Evolutionary conservation across 2,329 filamentous ascomycete species (phyloP), one percentile per base, ranked within the genome.

Genomic region (Xylaria sp.): DNA sequence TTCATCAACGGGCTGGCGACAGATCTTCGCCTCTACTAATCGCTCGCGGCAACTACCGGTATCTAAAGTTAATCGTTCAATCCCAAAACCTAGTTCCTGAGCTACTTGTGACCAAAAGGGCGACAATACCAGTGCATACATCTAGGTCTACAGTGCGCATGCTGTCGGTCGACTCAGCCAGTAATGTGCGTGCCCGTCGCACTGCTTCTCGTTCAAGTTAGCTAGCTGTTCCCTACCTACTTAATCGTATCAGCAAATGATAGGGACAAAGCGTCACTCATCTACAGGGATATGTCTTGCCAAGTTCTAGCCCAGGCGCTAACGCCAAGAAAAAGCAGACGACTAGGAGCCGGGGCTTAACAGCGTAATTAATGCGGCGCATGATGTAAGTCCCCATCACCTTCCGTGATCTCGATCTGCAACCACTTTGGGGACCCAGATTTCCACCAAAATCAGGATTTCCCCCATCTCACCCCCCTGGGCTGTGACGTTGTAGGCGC

Each of bases 401-500:
- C 42, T 38, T 55, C 47, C 40, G 31, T 47, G 43, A 67, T 66
- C 65, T 66, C 60, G 65, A 67, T 67, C 65, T 54, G 46, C 56
- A 52, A 51, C 38, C 61, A 53, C 55, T 62, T 40, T 37, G 52
- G 37, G 23, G 49, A 14, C 51, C 47, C 35, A 49, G 40, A 43
- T 59, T 60, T 54, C 45, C 53, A 40, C 58, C 28, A 57, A 66
- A 68, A 68, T 65, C 64, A 60, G 61, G 64, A 63, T 66, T 68
- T 52, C 12, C 17, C 56, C 58, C 47, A 35, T 53, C 42, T 49
- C 21, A 45, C 35, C 21, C 51, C 49, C 15, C 28, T 31, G 28
- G 38, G 49, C 28, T 56, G 61, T 68, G 66, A 68, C 66, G 66
- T 68, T 65, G 61, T 51, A 19, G 60, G 8, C 31, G 58, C 17